These are phyloP conservation scores for Halenospora varia DNA, from an alignment of 495 filamentous ascomycete species.

Conservation along the genomic window DNA sequence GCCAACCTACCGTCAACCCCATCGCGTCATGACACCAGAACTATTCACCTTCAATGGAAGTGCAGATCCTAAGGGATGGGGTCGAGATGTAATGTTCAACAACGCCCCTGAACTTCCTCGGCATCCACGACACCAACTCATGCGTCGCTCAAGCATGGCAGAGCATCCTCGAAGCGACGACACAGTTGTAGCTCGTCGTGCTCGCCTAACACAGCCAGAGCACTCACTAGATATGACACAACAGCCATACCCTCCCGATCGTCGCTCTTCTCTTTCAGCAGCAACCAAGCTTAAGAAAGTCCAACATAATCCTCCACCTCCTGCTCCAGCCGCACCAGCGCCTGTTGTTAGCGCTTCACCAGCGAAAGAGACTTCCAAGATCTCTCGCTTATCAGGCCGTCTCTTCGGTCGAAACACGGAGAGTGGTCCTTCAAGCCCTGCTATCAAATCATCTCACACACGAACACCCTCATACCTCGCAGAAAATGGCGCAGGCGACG, in stretches of 20 bases:
- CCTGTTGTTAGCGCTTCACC: not conserved
- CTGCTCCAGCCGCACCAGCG: not conserved
- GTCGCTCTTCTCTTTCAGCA: slow-evolving; percentile 21
- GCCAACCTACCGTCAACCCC: not conserved
- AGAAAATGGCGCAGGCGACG: slow-evolving; percentile 1
- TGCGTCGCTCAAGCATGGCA: slow-evolving; percentile 15
- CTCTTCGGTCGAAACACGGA: not conserved
- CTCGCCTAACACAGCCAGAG: not conserved
- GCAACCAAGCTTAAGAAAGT: slow-evolving; percentile 11
- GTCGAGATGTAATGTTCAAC: slow-evolving; percentile 23
- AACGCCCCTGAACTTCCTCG: slow-evolving; percentile 9
- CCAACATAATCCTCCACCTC: not conserved
- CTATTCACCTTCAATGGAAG: slow-evolving; percentile 16
- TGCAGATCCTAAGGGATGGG: slow-evolving; percentile 14
- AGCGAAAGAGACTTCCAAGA: slow-evolving; percentile 4
- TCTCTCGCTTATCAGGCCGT: not conserved
- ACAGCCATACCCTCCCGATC: slow-evolving; percentile 13
- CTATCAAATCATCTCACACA: not conserved
- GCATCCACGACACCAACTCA: slow-evolving; percentile 6
- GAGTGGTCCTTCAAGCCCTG: not conserved
- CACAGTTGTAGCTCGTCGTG: not conserved
- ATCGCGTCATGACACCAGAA: slow-evolving; percentile 14
- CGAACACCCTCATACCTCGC: slow-evolving; percentile 6
- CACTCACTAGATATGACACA: slow-evolving; percentile 7
- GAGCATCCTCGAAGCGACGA: slow-evolving; percentile 17